A percentile compares a stretch with the other conserved stretches of the same genome.
Evolutionary conservation across 139 green algal species (phyloP).

Genomic region (Chlamydomonas applanata): DNA sequence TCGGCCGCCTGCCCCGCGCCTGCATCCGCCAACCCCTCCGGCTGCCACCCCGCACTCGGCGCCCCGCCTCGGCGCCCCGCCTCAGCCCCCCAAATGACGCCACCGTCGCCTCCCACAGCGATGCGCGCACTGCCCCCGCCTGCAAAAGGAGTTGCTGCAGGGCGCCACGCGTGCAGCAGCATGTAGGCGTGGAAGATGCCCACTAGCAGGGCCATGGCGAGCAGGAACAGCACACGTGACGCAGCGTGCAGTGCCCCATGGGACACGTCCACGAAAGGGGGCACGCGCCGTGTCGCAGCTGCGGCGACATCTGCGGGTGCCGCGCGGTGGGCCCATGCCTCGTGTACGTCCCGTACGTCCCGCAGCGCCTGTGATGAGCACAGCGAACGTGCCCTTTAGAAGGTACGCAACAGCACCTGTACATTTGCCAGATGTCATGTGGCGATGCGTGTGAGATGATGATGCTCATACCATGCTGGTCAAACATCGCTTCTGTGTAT

Average conservation of each 20-base stretch:
- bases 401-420: neutral
- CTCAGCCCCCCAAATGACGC: no score
- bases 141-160: no score
- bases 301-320: constrained; percentile 11
- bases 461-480: no score
- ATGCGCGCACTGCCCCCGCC: no score
- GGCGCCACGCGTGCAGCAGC: no score
- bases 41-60: no score
- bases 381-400: neutral
- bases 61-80: no score
- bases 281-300: no score
- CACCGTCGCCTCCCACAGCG: no score
- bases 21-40: no score
- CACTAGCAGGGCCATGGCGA: constrained; percentile 12
- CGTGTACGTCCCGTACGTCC: constrained; percentile 47
- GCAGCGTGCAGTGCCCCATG: constrained; percentile 2
- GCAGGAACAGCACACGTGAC: constrained; percentile 9
- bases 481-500: no score
- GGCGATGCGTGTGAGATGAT: neutral
- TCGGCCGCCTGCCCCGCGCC: no score
- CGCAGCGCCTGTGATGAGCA: constrained; percentile 22
- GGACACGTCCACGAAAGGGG: constrained; percentile 2
- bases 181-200: neutral
- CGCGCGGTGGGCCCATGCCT: constrained; percentile 39
- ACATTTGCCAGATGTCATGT: neutral